phyloP scores from a whole-genome alignment of 805 yeast genomes.

The Sungouiella blattae region DNA sequence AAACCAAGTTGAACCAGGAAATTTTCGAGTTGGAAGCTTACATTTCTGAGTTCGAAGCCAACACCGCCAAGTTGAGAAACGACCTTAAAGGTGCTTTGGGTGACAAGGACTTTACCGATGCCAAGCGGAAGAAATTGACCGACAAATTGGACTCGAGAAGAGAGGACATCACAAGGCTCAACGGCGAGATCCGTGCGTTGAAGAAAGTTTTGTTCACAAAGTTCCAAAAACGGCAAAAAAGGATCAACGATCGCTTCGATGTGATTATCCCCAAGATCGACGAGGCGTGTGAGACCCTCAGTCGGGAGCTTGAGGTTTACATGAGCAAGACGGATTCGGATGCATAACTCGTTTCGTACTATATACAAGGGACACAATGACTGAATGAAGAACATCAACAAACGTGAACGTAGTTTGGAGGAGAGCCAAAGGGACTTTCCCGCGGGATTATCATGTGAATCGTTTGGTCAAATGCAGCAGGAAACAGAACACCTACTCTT shows the following conservation, averaged over 20 bases:
- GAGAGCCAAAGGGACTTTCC: no score
- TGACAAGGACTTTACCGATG: conserved; percentile 18
- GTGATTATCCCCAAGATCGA: conserved; percentile 30
- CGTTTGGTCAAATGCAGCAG: no score
- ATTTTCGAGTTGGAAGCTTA: conserved; percentile 21
- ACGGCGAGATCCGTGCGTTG: conserved; percentile 24
- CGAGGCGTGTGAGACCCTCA: no score
- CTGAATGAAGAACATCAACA: not conserved
- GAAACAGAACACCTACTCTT: no score
- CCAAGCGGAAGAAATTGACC: conserved; percentile 24
- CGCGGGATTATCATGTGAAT: no score
- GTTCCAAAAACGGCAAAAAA: conserved; percentile 23
- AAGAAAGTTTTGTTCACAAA: conserved; percentile 23
- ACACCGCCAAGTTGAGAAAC: conserved; percentile 18
- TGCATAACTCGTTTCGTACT: no score
- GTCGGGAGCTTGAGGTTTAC: no score
- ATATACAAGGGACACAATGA: no score
- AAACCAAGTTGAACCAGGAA: conserved; percentile 15
- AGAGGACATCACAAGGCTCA: conserved; percentile 25
- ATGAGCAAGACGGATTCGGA: no score
- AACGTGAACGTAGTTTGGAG: no score
- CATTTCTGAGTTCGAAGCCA: conserved; percentile 21
- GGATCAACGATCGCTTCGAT: conserved; percentile 33
- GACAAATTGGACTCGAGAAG: conserved; percentile 21
- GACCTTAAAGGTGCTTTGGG: conserved; percentile 20